These are phyloP conservation scores for Nephelium lappaceum DNA, from an alignment of 345 rosid species.

Conservation along the genomic window DNA sequence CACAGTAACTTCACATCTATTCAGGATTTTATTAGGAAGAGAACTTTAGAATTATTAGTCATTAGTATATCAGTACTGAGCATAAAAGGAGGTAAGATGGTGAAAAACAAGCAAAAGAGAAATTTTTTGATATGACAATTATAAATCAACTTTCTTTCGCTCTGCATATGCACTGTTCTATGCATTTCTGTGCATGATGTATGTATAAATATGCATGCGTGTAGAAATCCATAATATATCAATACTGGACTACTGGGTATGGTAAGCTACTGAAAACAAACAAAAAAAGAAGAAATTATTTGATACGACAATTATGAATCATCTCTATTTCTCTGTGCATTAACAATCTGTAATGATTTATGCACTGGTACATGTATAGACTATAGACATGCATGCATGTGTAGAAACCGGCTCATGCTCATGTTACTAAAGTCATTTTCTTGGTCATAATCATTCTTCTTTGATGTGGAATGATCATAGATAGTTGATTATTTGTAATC, in stretches of 20 bases:
- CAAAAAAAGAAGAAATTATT: too few relatives aligned
- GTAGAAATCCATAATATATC: too few relatives aligned
- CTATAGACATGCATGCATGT: not conserved
- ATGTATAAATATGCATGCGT: not conserved
- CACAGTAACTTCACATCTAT: not conserved
- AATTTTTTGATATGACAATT: constrained; percentile 6
- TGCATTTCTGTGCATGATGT: not conserved
- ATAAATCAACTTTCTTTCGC: not conserved
- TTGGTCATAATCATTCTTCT: not conserved
- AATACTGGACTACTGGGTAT: too few relatives aligned
- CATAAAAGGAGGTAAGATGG: not conserved
- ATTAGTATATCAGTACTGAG: not conserved
- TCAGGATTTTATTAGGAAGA: not conserved
- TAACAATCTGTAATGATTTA: too few relatives aligned
- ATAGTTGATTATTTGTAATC: not conserved
- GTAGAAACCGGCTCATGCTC: not conserved
- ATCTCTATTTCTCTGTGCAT: too few relatives aligned
- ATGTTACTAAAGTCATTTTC: not conserved
- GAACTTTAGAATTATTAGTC: not conserved
- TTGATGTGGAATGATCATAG: not conserved
- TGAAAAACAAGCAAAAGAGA: constrained; percentile 3
- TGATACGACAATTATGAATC: too few relatives aligned
- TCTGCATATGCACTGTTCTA: not conserved
- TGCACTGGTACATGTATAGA: too few relatives aligned
- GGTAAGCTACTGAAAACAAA: too few relatives aligned